Evolutionary conservation across 306 rosid genomes (phyloP).

Genomic region (Datisca glomerata): DNA sequence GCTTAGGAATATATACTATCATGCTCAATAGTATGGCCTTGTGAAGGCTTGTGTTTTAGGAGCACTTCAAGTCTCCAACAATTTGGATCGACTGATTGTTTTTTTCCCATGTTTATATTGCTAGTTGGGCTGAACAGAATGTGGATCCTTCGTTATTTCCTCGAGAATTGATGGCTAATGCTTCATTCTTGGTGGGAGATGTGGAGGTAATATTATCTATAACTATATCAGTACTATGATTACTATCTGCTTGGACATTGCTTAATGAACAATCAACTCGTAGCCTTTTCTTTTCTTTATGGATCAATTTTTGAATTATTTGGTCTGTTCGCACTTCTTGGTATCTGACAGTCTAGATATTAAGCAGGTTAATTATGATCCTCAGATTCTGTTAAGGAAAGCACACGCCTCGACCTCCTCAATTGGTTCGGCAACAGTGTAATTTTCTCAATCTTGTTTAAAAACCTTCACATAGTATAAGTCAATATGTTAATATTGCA

Average conservation of each 20-base stretch:
- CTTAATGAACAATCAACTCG: too few species aligned
- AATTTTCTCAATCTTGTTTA: conserved; percentile 15
- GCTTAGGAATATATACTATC: too few species aligned
- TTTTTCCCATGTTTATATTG: conserved; percentile 9
- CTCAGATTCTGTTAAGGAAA: conserved; percentile 63
- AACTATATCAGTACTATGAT: not conserved
- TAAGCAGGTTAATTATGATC: conserved; percentile 66
- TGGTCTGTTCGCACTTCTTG: not conserved
- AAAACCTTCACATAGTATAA: not conserved
- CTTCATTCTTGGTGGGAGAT: conserved; percentile 41
- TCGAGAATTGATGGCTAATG: conserved; percentile 62
- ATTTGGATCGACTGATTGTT: not conserved
- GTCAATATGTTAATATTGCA: not conserved
- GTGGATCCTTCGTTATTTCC: conserved; percentile 90
- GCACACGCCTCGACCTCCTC: conserved; percentile 89
- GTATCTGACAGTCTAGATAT: conserved; percentile 22
- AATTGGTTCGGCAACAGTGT: conserved; percentile 91
- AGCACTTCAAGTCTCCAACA: not conserved
- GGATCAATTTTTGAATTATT: too few species aligned
- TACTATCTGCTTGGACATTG: too few species aligned
- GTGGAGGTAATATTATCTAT: conserved; percentile 44
- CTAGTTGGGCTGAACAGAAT: conserved; percentile 86
- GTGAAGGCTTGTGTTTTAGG: too few species aligned
- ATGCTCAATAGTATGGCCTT: too few species aligned
- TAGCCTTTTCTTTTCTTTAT: too few species aligned